These are phyloP conservation scores for Begonia masoniana DNA, from an alignment of 306 rosid species.

Conservation along the genomic window DNA sequence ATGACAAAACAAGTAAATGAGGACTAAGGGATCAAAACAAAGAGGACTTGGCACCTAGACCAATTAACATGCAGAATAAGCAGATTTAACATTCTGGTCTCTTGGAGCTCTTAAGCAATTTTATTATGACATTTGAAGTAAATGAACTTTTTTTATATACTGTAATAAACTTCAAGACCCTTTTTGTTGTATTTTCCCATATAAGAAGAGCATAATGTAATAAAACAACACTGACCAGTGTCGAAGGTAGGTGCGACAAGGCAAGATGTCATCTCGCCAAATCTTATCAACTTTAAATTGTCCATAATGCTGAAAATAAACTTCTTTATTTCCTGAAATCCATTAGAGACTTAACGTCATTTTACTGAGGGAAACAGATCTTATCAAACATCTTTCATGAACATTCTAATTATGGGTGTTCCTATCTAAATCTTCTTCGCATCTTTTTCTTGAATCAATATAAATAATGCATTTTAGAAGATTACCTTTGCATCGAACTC, in stretches of 20 bases:
- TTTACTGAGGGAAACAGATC: no score
- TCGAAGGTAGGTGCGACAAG: slow-evolving; percentile 86
- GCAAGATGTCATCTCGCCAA: slow-evolving; percentile 87
- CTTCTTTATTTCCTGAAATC: slow-evolving; percentile 59
- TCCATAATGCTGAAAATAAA: slow-evolving; percentile 59
- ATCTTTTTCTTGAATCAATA: not conserved
- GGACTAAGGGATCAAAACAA: no score
- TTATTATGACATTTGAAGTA: no score
- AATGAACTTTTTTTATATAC: no score
- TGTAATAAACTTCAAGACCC: no score
- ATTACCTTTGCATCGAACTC: slow-evolving; percentile 71
- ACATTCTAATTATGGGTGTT: not conserved
- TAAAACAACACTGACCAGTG: slow-evolving; percentile 54
- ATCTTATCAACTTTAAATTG: slow-evolving; percentile 62
- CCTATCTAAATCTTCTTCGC: not conserved
- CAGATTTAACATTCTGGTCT: no score
- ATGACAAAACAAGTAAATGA: no score
- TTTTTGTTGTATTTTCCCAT: not conserved
- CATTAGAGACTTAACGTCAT: not conserved
- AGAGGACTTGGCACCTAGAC: no score
- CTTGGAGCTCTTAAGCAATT: no score
- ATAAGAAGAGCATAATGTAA: not conserved
- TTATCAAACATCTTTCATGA: not conserved
- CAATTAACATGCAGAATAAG: no score
- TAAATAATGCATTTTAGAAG: slow-evolving; percentile 1